Evolutionary conservation across 176 grass and related monocot species (phyloP).

Genomic region (Eragrostis nindensis): DNA sequence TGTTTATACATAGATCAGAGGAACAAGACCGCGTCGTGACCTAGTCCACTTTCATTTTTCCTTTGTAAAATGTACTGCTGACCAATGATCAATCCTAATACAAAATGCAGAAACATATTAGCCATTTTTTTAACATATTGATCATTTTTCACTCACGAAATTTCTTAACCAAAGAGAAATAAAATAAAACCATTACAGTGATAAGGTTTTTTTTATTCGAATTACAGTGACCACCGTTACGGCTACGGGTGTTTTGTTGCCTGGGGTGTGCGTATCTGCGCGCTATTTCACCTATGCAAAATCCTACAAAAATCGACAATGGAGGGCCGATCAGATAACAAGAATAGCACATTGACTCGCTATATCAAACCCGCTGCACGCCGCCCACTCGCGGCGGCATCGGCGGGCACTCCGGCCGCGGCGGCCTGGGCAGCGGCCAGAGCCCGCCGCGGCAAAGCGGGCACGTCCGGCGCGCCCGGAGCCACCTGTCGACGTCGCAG

Average conservation of each 20-base stretch:
- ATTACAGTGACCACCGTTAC: too few relatives aligned
- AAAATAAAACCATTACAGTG: too few relatives aligned
- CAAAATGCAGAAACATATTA: too few relatives aligned
- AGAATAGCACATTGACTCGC: neutral
- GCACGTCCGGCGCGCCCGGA: constrained; percentile 31
- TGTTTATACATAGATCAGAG: neutral
- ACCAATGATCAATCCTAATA: too few relatives aligned
- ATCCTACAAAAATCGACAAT: neutral
- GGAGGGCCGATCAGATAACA: neutral
- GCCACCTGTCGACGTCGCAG: constrained; percentile 48
- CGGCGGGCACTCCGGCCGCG: constrained; percentile 40
- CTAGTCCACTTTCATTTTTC: too few relatives aligned
- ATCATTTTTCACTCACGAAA: too few relatives aligned
- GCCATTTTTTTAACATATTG: too few relatives aligned
- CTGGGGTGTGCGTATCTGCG: too few relatives aligned
- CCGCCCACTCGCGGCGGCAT: constrained; percentile 8
- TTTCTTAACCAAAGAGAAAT: too few relatives aligned
- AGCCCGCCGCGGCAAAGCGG: constrained; percentile 35
- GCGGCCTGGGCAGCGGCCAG: neutral
- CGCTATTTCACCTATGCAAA: neutral
- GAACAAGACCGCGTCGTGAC: neutral
- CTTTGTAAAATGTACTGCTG: too few relatives aligned
- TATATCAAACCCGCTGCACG: neutral
- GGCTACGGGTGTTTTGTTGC: too few relatives aligned
- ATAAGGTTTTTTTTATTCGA: too few relatives aligned